phyloP scores from a whole-genome alignment of 768 basidiomycete genomes.

The Boletus pseudo-olivaceus region DNA sequence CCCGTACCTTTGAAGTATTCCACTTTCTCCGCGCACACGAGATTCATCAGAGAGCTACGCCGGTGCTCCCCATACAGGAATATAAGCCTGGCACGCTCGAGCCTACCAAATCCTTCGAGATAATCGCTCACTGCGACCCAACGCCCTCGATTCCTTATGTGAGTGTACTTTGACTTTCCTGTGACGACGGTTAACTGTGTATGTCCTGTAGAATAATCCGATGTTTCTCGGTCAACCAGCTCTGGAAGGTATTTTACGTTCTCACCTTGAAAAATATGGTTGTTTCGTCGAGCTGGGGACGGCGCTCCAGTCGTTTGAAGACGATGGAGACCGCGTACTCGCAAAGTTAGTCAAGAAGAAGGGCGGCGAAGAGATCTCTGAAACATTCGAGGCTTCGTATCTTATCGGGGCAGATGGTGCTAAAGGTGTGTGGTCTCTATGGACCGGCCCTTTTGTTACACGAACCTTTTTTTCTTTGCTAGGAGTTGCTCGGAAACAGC shows the following conservation, averaged over 20 bases:
- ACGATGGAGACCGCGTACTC: slow-evolving; percentile 34
- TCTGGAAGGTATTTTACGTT: slow-evolving; percentile 27
- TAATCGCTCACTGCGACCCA: slow-evolving; percentile 9
- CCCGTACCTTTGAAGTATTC: slow-evolving; percentile 43
- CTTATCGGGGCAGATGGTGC: slow-evolving; percentile 44
- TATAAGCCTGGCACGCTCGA: slow-evolving; percentile 31
- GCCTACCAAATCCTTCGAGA: slow-evolving; percentile 6
- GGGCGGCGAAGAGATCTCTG: slow-evolving; percentile 24
- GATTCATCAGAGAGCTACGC: slow-evolving; percentile 32
- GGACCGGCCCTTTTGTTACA: neutral
- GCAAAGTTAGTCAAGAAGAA: slow-evolving; percentile 32
- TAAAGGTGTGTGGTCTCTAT: slow-evolving; percentile 14
- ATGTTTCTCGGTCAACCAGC: slow-evolving; percentile 23
- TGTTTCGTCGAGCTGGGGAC: slow-evolving; percentile 42
- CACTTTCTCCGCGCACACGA: slow-evolving; percentile 38
- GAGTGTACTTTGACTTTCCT: neutral
- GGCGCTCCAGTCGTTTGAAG: slow-evolving; percentile 43
- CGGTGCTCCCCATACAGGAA: slow-evolving; percentile 27
- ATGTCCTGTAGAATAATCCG: slow-evolving; percentile 6
- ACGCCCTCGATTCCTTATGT: slow-evolving; percentile 30
- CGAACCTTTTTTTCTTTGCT: neutral
- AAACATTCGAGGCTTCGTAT: slow-evolving; percentile 30
- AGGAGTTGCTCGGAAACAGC: slow-evolving; percentile 37
- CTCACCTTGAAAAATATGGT: slow-evolving; percentile 18
- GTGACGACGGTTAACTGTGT: neutral